Evolutionary conservation across 2,329 filamentous ascomycete genomes (phyloP), one percentile per base, ranked within the genome.

Genomic region (Clonostachys solani): DNA sequence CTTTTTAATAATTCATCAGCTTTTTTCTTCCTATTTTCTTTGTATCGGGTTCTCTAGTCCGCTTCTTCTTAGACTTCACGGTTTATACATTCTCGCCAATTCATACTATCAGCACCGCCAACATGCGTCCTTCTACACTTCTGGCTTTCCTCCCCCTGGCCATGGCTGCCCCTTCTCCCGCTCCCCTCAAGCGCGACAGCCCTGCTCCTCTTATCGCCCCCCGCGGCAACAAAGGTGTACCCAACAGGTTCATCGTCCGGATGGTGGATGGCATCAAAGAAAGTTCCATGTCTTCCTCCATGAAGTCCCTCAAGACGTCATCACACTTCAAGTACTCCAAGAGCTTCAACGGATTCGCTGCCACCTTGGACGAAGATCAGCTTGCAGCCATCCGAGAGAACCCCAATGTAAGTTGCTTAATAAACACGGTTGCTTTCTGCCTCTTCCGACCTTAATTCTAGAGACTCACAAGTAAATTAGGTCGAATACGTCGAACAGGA

Each of bases 401-500:
- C 47, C 56, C 56, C n/a, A 45, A 54, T 43, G 52, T 48, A 44
- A 40, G 49, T 50, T 17, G 8, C 3, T 10, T n/a, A 40, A 8
- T 5, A 17, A n/a, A 17, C 6, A 5, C 36, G 2, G 3, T 4
- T 4, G 2, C 10, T 29, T 5, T 29, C 8, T 29, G 23, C 23
- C 9, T 10, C 8, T 9, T 10, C 23, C 23, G 9, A 9, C 23
- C 23, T 10, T 40, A 12, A n/a, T 40, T n/a, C 12, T n/a, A 12
- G 15, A 40, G 33, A n/a, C n/a, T 18, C 40, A 41, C 23, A 13
- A 15, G 12, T 10, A 16, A 5, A 45, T 5, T 5, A 54, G 49
- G 63, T 69, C 45, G 59, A 61, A 12, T 68, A 61, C 49, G 56
- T 70, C 18, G 65, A 70, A 56, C 61, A 63, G 46, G 66, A 72